These are phyloP conservation scores for Hygrophorus pudorinus DNA, from an alignment of 768 basidiomycete species.

Conservation along the genomic window DNA sequence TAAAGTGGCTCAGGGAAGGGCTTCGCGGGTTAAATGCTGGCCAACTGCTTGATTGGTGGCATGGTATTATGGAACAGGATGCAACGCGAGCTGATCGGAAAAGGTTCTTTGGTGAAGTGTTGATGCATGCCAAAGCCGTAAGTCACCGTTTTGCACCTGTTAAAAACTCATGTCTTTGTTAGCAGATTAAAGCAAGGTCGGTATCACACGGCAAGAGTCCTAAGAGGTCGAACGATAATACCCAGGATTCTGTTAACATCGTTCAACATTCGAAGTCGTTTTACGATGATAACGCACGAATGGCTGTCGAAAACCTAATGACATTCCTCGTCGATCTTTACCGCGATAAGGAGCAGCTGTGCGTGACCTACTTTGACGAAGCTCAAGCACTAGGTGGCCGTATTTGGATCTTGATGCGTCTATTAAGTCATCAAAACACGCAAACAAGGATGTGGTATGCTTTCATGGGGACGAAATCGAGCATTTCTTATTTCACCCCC, in stretches of 20 bases:
- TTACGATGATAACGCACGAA: background rate
- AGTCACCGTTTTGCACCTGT: background rate
- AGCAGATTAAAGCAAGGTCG: background rate
- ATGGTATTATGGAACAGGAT: constrained; percentile 9
- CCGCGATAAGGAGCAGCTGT: background rate
- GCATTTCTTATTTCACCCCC: constrained; percentile 7
- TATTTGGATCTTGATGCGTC: constrained; percentile 9
- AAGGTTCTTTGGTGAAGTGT: background rate
- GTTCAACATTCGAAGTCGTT: no score
- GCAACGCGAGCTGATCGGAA: background rate
- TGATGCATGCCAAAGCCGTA: background rate
- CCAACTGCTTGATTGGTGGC: constrained; percentile 10
- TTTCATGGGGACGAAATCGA: constrained; percentile 9
- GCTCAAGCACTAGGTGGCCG: constrained; percentile 7
- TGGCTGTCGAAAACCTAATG: constrained; percentile 1
- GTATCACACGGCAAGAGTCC: no score
- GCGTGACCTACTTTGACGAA: constrained; percentile 12
- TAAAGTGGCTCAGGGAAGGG: constrained; percentile 1
- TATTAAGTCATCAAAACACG: constrained; percentile 4
- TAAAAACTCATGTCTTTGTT: background rate
- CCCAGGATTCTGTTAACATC: no score
- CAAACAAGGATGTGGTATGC: constrained; percentile 8
- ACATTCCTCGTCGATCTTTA: background rate
- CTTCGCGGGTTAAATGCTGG: background rate
- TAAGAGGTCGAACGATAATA: no score